Percentiles rank a stretch among this genome's conserved stretches.
phyloP scores from a whole-genome alignment of 352 stramenopile species.

The Globisporangium polare region DNA sequence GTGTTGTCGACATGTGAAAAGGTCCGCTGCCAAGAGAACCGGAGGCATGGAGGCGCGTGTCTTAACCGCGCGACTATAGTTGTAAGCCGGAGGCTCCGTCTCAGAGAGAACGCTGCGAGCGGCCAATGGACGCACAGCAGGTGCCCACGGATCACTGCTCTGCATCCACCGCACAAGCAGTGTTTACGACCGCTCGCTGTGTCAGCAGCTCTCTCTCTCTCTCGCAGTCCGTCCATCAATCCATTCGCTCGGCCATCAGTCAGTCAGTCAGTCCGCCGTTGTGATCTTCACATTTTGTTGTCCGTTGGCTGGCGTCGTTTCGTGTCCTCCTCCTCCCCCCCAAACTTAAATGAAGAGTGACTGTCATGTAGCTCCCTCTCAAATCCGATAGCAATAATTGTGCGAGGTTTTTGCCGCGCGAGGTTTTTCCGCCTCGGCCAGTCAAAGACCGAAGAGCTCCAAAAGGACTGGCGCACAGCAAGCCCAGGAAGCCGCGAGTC shows the following conservation, averaged over 20 bases:
- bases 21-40: conserved; percentile 9
- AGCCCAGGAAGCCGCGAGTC: neutral
- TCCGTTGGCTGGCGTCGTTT: conserved; percentile 4
- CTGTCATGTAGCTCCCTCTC: conserved; percentile 1
- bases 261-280: neutral
- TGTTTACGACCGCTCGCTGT: neutral
- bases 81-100: neutral
- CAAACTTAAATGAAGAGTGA: too few relatives aligned
- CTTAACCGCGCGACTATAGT: neutral
- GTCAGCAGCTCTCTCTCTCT: neutral
- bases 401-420: neutral
- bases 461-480: conserved; percentile 4
- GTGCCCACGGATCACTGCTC: neutral
- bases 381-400: neutral
- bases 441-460: conserved; percentile 4
- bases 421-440: neutral
- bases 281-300: neutral
- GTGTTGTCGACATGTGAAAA: neutral
- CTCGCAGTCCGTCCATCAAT: conserved; percentile 5
- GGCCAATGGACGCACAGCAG: neutral
- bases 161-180: neutral
- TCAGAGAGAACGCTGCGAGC: conserved; percentile 4
- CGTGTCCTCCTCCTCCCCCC: too few relatives aligned
- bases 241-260: neutral
- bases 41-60: neutral